Percentiles rank a stretch among this genome's conserved stretches.
These are phyloP conservation scores for Metarhizium brunneum DNA, from an alignment of 2,329 filamentous ascomycete species.

Conservation along the genomic window DNA sequence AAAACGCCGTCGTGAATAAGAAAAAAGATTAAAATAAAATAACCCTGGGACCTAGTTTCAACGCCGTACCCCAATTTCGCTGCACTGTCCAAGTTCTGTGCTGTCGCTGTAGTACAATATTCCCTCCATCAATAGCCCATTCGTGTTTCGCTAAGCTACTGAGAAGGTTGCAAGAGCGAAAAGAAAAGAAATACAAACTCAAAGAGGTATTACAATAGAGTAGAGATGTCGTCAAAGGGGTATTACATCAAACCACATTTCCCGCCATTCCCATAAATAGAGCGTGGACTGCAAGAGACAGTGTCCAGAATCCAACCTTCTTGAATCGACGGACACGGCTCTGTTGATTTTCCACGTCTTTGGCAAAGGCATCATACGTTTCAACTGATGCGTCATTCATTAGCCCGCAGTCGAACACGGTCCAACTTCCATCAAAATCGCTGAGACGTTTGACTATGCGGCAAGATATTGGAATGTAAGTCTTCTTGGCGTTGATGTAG, in stretches of 20 bases:
- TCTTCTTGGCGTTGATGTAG: constrained; percentile 92
- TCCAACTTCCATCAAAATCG: constrained; percentile 96
- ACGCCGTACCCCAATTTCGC: constrained; percentile 1
- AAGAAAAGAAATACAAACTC: not conserved
- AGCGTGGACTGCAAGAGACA: constrained; percentile 85
- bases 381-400: constrained; percentile 92
- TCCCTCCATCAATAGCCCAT: not conserved
- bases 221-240: not conserved
- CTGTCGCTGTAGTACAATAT: not conserved
- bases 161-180: not conserved
- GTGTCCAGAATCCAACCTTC: constrained; percentile 93
- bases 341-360: constrained; percentile 83
- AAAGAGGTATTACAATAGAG: not conserved
- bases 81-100: not conserved
- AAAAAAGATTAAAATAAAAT: no score
- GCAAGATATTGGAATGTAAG: constrained; percentile 92
- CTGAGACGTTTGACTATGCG: constrained; percentile 80
- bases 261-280: constrained; percentile 93
- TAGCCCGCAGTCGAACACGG: constrained; percentile 82
- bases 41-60: not conserved
- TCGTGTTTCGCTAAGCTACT: not conserved
- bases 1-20: not conserved
- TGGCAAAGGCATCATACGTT: constrained; percentile 89
- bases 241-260: constrained; percentile 45
- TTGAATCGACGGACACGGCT: constrained; percentile 79